phyloP scores from a whole-genome alignment of 2,329 filamentous ascomycete genomes.

The Hymenoscyphus occultus region DNA sequence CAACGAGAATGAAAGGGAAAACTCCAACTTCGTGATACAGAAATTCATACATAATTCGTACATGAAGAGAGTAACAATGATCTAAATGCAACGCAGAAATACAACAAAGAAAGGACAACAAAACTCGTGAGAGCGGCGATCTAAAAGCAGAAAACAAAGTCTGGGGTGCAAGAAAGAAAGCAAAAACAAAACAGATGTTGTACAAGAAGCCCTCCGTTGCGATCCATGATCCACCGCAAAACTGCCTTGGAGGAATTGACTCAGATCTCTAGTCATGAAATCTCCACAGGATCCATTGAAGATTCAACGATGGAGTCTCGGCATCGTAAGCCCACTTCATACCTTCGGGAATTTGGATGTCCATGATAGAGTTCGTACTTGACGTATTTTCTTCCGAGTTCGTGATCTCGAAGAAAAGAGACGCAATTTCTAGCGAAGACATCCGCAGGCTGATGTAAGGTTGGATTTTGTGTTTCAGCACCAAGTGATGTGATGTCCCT shows the following conservation, averaged over 20 bases:
- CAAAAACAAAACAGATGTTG: not conserved
- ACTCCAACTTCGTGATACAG: not conserved
- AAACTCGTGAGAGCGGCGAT: not conserved
- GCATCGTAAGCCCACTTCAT: not conserved
- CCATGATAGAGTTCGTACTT: not conserved
- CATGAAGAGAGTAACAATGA: not conserved
- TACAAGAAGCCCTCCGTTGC: not conserved
- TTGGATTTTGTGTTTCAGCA: not conserved
- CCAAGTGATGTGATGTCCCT: not conserved
- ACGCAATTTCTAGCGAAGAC: not conserved
- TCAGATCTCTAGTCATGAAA: not conserved
- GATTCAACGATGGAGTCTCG: not conserved
- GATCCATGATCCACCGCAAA: not conserved
- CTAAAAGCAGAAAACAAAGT: not conserved
- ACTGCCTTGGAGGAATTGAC: not conserved
- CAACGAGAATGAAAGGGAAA: not conserved
- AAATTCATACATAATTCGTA: not conserved
- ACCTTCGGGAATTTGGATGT: not conserved
- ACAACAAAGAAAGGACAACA: not conserved
- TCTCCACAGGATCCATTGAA: not conserved
- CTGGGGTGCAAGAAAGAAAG: not conserved
- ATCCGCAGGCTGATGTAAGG: conserved; percentile 11
- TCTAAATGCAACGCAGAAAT: not conserved
- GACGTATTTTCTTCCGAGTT: conserved; percentile 11
- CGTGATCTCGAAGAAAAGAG: conserved; percentile 17